phyloP scores from a whole-genome alignment of 768 basidiomycete species.

The Boletus rufocinnamomeus region DNA sequence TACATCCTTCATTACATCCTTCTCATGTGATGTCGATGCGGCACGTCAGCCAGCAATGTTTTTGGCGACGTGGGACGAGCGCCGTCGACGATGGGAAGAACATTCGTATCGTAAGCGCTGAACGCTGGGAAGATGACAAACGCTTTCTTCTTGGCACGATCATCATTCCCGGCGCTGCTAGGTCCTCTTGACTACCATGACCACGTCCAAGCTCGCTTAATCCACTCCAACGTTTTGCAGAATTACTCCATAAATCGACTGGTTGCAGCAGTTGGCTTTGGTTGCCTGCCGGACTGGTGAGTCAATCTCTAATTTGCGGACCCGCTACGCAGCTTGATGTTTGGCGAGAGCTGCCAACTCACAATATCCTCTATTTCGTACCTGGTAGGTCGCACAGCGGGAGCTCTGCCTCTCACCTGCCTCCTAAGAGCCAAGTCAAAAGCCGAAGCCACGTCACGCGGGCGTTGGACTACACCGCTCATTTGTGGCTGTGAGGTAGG shows the following conservation, averaged over 20 bases:
- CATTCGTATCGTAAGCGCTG: background rate
- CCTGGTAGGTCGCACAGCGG: background rate
- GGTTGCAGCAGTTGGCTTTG: background rate
- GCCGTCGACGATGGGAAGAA: background rate
- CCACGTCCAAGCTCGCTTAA: background rate
- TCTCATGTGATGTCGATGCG: too few relatives aligned
- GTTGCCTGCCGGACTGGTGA: background rate
- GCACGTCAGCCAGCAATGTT: too few relatives aligned
- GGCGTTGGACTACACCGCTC: conserved; percentile 5
- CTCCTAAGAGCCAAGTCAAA: background rate
- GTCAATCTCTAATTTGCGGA: background rate
- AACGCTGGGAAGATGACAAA: conserved; percentile 11
- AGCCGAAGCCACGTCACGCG: background rate
- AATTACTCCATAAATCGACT: background rate
- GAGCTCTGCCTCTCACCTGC: conserved; percentile 3
- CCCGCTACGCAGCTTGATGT: background rate
- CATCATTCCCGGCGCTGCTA: background rate
- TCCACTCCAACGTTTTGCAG: background rate
- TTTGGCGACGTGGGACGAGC: too few relatives aligned
- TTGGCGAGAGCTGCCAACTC: background rate
- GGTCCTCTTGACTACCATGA: background rate
- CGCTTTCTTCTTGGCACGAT: background rate
- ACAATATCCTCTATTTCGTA: background rate
- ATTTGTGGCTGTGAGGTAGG: conserved; percentile 23
- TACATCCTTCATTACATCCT: too few relatives aligned